Percentiles rank a stretch among this genome's conserved stretches.
Evolutionary conservation across 2,329 filamentous ascomycete genomes (phyloP).

Genomic region (Madurella mycetomatis): DNA sequence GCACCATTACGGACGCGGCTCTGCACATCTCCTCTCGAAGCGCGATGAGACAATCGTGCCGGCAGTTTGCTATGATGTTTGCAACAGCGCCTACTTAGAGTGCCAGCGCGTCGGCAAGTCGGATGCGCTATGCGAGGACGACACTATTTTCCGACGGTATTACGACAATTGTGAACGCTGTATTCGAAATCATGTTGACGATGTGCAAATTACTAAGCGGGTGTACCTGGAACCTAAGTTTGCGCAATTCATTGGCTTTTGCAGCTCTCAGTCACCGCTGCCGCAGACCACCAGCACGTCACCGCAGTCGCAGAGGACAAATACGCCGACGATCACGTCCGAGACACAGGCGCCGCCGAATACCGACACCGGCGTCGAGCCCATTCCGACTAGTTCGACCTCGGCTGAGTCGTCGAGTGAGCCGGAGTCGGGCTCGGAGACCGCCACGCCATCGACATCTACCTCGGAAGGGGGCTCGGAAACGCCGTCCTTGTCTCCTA

Average conservation of each 20-base stretch:
- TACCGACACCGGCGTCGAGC: constrained; percentile 9
- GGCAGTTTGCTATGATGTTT: constrained; percentile 47
- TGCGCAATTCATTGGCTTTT: constrained; percentile 44
- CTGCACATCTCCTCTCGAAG: constrained; percentile 32
- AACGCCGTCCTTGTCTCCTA: background rate
- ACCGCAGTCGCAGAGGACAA: constrained; percentile 18
- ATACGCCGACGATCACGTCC: constrained; percentile 9
- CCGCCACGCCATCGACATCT: background rate
- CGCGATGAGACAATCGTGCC: constrained; percentile 41
- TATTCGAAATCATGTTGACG: constrained; percentile 33
- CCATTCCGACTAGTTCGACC: constrained; percentile 16
- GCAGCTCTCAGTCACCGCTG: constrained; percentile 26
- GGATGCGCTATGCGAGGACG: constrained; percentile 41
- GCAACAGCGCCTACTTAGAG: constrained; percentile 47
- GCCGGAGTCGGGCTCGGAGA: background rate
- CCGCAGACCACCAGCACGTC: constrained; percentile 14
- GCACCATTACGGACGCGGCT: constrained; percentile 16
- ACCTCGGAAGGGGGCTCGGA: too few relatives aligned
- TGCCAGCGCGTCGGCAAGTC: constrained; percentile 46
- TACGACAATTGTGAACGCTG: constrained; percentile 41
- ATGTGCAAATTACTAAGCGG: constrained; percentile 28
- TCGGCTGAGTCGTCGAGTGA: background rate
- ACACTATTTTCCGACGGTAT: constrained; percentile 39
- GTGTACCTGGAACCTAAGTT: constrained; percentile 38
- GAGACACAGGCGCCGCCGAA: constrained; percentile 18